Evolutionary conservation across 345 rosid species (phyloP).

Genomic region (Populus alba): DNA sequence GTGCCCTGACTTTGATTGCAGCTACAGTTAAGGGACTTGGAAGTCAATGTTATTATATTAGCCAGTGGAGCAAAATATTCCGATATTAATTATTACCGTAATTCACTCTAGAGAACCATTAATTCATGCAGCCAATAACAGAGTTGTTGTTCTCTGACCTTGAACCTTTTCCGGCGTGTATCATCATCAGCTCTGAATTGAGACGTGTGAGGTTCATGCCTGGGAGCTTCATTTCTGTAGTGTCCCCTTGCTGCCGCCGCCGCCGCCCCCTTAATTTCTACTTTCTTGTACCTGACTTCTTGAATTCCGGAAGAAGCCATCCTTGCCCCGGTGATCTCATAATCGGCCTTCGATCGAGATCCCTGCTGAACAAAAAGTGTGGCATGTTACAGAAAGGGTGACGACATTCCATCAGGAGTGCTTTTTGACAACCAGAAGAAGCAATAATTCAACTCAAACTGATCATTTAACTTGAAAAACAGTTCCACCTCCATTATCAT

Average conservation of each 20-base stretch:
- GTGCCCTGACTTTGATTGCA: constrained; percentile 9
- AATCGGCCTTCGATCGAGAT: constrained; percentile 71
- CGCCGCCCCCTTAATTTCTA: not conserved
- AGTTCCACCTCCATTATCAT: too few relatives aligned
- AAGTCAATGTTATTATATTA: not conserved
- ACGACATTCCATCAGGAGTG: not conserved
- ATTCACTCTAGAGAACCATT: too few relatives aligned
- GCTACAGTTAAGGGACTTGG: too few relatives aligned
- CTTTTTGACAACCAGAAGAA: too few relatives aligned
- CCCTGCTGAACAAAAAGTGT: constrained; percentile 62
- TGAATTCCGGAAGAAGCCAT: constrained; percentile 58
- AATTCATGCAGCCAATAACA: not conserved
- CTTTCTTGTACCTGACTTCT: constrained; percentile 45
- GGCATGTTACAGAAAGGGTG: not conserved
- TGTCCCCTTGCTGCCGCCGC: constrained; percentile 26
- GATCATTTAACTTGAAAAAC: too few relatives aligned
- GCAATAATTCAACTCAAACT: too few relatives aligned
- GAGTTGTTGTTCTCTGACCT: constrained; percentile 42
- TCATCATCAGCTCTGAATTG: constrained; percentile 37
- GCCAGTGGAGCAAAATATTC: not conserved
- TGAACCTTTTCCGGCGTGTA: constrained; percentile 73
- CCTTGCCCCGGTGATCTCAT: constrained; percentile 79
- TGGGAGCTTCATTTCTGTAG: constrained; percentile 42
- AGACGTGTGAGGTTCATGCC: constrained; percentile 32
- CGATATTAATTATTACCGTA: too few relatives aligned